Evolutionary conservation across 305 asterid genomes (phyloP).

Genomic region (Rubia peregrina): DNA sequence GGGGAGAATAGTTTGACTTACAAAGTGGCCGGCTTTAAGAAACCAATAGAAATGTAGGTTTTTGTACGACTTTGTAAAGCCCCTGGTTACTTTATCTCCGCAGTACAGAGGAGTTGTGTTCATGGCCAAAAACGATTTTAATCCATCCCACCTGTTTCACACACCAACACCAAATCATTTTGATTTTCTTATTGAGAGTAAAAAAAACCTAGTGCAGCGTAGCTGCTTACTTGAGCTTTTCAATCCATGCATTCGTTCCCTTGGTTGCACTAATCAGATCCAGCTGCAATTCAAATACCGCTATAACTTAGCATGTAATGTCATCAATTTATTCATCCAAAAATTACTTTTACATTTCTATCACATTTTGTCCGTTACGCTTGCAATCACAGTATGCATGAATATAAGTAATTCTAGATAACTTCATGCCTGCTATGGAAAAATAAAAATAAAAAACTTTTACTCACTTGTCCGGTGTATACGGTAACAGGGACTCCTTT

Average conservation of each 20-base stretch:
- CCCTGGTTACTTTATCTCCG: slow-evolving; percentile 49
- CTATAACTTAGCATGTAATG: not conserved
- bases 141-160: slow-evolving; percentile 70
- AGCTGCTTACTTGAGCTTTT: slow-evolving; percentile 67
- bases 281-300: not conserved
- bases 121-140: slow-evolving; percentile 43
- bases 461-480: slow-evolving; percentile 83
- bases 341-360: too few species aligned
- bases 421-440: not conserved
- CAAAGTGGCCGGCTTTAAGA: slow-evolving; percentile 95
- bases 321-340: too few species aligned
- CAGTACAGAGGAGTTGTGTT: slow-evolving; percentile 61
- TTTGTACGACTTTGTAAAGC: slow-evolving; percentile 55
- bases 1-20: slow-evolving; percentile 30
- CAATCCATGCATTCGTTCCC: slow-evolving; percentile 92
- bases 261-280: slow-evolving; percentile 69
- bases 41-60: slow-evolving; percentile 79
- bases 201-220: not conserved
- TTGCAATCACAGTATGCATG: too few species aligned
- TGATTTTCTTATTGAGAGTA: not conserved
- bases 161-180: not conserved
- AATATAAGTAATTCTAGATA: too few species aligned
- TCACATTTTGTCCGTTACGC: too few species aligned
- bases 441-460: not conserved
- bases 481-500: slow-evolving; percentile 78